Conservation (phyloP, 2,329 filamentous ascomycete species). For the Ophiosphaerella narmari region DNA sequence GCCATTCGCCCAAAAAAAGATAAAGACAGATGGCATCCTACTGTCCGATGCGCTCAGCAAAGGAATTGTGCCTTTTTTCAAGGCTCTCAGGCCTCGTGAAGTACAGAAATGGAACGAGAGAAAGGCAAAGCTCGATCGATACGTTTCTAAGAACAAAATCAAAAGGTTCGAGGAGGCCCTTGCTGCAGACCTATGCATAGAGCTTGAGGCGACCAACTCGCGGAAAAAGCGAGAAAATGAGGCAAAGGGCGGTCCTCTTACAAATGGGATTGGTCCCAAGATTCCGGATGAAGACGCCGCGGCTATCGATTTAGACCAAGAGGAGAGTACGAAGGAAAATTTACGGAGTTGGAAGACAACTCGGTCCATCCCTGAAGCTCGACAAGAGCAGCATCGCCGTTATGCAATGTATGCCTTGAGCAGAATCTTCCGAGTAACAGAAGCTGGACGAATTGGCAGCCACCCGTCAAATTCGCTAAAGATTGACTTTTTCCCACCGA, state of each 20-base stretch:
- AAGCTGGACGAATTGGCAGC: slow-evolving; percentile 12
- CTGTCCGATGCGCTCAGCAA: slow-evolving; percentile 76
- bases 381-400: slow-evolving; percentile 64
- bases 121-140: slow-evolving; percentile 43
- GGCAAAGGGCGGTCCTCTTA: slow-evolving; percentile 20
- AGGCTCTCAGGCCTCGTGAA: slow-evolving; percentile 7
- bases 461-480: slow-evolving; percentile 30
- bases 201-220: slow-evolving; percentile 28
- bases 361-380: slow-evolving; percentile 42
- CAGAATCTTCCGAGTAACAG: slow-evolving; percentile 51
- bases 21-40: slow-evolving; percentile 56
- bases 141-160: slow-evolving; percentile 42
- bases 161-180: slow-evolving; percentile 50
- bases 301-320: slow-evolving; percentile 22
- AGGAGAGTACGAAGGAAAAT: slow-evolving; percentile 22
- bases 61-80: slow-evolving; percentile 50
- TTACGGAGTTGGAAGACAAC: slow-evolving; percentile 56
- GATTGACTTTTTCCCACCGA: slow-evolving; percentile 54
- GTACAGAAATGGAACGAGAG: slow-evolving; percentile 35
- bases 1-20: slow-evolving; percentile 40
- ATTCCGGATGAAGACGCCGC: slow-evolving; percentile 20
- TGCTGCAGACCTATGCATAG: slow-evolving; percentile 43
- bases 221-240: slow-evolving; percentile 26
- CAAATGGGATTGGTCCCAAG: slow-evolving; percentile 27
- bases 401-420: slow-evolving; percentile 63